phyloP scores from a whole-genome alignment of 805 yeast species.

The Hanseniaspora valbyensis region DNA sequence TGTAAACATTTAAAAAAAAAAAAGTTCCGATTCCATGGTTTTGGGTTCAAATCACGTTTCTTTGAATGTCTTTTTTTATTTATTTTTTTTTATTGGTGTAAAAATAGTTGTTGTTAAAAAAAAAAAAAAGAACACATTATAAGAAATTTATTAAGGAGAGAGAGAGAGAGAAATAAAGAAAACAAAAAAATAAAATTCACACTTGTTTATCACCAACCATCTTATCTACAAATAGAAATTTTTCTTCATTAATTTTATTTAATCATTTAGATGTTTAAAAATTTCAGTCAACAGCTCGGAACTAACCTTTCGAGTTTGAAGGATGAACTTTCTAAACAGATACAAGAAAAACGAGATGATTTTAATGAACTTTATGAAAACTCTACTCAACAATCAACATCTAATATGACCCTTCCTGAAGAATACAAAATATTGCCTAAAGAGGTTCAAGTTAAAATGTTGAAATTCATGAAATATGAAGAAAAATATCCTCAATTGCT shows the following conservation, averaged over 20 bases:
- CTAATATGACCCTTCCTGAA: conserved; percentile 8
- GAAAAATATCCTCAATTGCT: conserved; percentile 76
- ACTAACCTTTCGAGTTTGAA: conserved; percentile 15
- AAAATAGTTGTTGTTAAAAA: too few species aligned
- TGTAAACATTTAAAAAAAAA: too few species aligned
- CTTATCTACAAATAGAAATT: too few species aligned
- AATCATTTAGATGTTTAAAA: conserved; percentile 5
- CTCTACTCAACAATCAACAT: conserved; percentile 2
- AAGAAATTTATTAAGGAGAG: too few species aligned
- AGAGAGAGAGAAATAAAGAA: too few species aligned
- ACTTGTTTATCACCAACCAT: too few species aligned
- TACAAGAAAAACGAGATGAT: conserved; percentile 14
- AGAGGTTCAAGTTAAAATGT: conserved; percentile 49
- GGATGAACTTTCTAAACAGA: conserved; percentile 15
- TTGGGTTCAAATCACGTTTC: too few species aligned
- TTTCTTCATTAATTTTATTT: neutral
- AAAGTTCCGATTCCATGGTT: too few species aligned
- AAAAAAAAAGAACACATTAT: too few species aligned
- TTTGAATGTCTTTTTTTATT: too few species aligned
- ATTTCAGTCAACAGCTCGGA: conserved; percentile 14
- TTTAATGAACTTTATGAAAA: conserved; percentile 13
- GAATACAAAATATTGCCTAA: conserved; percentile 31
- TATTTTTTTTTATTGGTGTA: too few species aligned
- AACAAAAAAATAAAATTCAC: too few species aligned
- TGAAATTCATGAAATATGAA: conserved; percentile 76